Conservation (phyloP, 2,329 filamentous ascomycete species). For the Talaromyces amestolkiae region DNA sequence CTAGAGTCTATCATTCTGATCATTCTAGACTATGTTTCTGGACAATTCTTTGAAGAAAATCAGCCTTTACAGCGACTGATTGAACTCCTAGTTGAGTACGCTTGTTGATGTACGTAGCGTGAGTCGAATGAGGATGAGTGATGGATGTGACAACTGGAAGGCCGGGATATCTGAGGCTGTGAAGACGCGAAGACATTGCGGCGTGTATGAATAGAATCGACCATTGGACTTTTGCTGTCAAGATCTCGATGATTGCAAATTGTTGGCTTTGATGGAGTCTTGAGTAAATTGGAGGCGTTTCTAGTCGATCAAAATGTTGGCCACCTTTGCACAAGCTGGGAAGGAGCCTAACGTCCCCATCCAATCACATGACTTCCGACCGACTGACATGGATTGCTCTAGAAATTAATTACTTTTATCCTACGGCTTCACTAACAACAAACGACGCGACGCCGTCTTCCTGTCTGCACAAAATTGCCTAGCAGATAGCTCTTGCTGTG, state of each 20-base stretch:
- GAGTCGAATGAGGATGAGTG: no score
- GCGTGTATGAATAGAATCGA: not conserved
- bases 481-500: not conserved
- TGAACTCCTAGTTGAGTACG: no score
- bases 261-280: not conserved
- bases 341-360: conserved; percentile 1
- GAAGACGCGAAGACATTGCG: not conserved
- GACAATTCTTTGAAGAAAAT: not conserved
- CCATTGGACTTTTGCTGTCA: not conserved
- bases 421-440: conserved; percentile 24
- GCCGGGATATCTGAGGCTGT: not conserved
- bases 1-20: not conserved
- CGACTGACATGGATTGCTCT: conserved; percentile 3
- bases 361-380: conserved; percentile 6
- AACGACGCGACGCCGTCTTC: not conserved
- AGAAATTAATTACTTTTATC: not conserved
- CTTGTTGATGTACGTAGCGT: not conserved
- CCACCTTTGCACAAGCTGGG: not conserved
- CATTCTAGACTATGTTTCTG: not conserved
- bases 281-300: conserved; percentile 5
- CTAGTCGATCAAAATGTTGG: not conserved
- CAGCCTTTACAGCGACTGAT: not conserved
- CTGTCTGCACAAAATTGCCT: not conserved
- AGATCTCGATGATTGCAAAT: not conserved
- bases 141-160: not conserved